Evolutionary conservation across 352 stramenopile species (phyloP), one percentile per base, ranked within the genome.

Genomic region (Phytopythium kandeliae): DNA sequence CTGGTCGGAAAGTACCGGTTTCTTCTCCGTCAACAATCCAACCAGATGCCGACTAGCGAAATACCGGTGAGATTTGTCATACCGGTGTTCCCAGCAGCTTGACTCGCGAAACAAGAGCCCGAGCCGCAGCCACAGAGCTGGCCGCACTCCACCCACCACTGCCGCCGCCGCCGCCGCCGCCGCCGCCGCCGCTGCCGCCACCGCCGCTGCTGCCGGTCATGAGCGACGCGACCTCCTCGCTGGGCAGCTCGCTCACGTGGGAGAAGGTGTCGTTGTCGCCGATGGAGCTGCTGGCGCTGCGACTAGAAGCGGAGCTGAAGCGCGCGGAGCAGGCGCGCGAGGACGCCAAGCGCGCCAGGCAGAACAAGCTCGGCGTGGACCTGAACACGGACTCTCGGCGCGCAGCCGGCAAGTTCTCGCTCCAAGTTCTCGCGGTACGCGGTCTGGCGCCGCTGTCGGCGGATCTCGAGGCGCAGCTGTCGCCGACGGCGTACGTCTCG

Each of bases 341-440:
- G 4, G 62, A 57, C 21, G 51, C 73, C 26, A 56, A 60, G 3
- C 21, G 36, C 11, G 52, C 26, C 17, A 81, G 78, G 60, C 74
- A 78, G 54, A 94, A 94, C 63, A 87, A 80, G 61, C 61, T 89
- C 35, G 83, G 78, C n/a, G 71, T 94, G 28, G 83, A 94, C 52
- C 25, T 90, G 31, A 55, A 79, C 40, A 34, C 59, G 40, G 68
- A 55, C 38, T 76, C 76, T 22, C 65, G 73, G 44, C 91, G 87
- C 50, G 80, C 78, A 21, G 60, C 62, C 22, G 83, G 83, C 7
- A 50, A 61, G 22, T 51, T 89, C 26, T 62, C 46, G 9, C 64
- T 94, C 51, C 61, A 77, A 34, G 75, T 92, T 19, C 47, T 85
- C 19, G 51, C 57, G 2, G 78, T 67, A 19, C 84, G 62, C 57